These are phyloP conservation scores for Endocalyx cinctus DNA, from an alignment of 2,329 filamentous ascomycete genomes.

Conservation along the genomic window DNA sequence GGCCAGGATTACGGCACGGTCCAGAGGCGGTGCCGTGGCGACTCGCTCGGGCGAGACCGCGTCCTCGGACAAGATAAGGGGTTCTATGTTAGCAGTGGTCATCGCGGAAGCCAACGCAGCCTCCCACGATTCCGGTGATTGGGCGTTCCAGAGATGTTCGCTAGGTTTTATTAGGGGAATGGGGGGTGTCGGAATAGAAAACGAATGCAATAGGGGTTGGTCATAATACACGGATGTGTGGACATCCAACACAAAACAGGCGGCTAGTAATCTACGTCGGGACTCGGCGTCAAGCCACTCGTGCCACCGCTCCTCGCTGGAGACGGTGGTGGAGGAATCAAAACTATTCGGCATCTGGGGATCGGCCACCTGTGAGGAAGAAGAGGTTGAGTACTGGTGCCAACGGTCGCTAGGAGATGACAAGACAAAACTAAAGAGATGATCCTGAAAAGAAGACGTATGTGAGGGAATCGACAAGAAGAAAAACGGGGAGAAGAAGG, in stretches of 20 bases:
- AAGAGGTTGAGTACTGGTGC: conserved; percentile 30
- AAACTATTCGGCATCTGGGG: conserved; percentile 21
- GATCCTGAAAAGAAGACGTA: conserved; percentile 28
- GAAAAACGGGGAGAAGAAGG: conserved; percentile 21
- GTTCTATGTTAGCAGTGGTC: conserved; percentile 19
- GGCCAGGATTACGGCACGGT: conserved; percentile 23
- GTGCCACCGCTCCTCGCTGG: conserved; percentile 39
- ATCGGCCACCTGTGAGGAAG: conserved; percentile 35
- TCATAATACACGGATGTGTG: conserved; percentile 53
- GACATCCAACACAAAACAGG: conserved; percentile 53
- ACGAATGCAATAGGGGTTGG: conserved; percentile 35
- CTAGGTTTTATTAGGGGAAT: conserved; percentile 45
- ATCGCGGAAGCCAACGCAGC: conserved; percentile 22
- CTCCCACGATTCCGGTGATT: conserved; percentile 42
- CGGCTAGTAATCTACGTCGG: conserved; percentile 48
- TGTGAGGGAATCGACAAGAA: conserved; percentile 24
- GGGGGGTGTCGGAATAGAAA: conserved; percentile 30
- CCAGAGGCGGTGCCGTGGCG: conserved; percentile 22
- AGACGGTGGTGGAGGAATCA: conserved; percentile 10
- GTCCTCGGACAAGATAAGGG: conserved; percentile 24
- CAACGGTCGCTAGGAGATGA: conserved; percentile 22
- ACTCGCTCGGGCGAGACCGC: conserved; percentile 32
- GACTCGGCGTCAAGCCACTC: conserved; percentile 50
- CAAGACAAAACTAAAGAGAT: conserved; percentile 29
- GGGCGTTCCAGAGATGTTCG: conserved; percentile 45